Base-by-base conservation (phyloP, 164 flowering plant species). In the Berberis vulgaris region DNA sequence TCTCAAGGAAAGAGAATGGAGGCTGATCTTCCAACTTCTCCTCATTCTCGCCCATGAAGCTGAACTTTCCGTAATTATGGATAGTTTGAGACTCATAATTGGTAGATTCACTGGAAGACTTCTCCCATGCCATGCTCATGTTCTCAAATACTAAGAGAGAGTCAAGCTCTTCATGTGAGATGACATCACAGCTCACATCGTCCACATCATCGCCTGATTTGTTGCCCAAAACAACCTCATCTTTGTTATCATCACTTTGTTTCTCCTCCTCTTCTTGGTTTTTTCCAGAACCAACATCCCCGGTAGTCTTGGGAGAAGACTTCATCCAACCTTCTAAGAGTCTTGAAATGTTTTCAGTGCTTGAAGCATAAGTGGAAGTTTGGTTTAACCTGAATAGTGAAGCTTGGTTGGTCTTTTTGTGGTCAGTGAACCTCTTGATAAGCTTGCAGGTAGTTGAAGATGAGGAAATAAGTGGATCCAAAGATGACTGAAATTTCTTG, bases 281-380 rank as follows among this genome's bases (percentile, higher is more conserved):
- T 59, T 12, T 43, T 26, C 26, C 26, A 26, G 26, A 26, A 26
- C 26, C 26, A 26, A 26, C 26, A 26, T 26, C 26, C 26, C 26
- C 26, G 26, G 26, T 47, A 41, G 62, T 7, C 69, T 72, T 74
- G 43, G 87, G 83, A 26, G 5, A 91, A 82, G 88, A 71, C 65
- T 83, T 88, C 94, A 88, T 87, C 96, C 96, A 91, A 11, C 94
- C 94, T 76, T 89, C 84, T 5, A 91, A 76, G 11, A 91, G 89
- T 50, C 92, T 80, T 7, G 84, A 26, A 42, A 91, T 89, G 79
- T 91, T 91, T 71, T 86, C 87, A 0, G 94, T 82, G 82, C 96
- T 91, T 49, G 95, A 91, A 26, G 92, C 92, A 58, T 91, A 91
- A 0, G 81, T 66, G 44, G 84, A 69, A 50, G 60, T 56, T 1